Conservation (phyloP, 2,329 filamentous ascomycete genomes). For the Samsoniella hepiali region DNA sequence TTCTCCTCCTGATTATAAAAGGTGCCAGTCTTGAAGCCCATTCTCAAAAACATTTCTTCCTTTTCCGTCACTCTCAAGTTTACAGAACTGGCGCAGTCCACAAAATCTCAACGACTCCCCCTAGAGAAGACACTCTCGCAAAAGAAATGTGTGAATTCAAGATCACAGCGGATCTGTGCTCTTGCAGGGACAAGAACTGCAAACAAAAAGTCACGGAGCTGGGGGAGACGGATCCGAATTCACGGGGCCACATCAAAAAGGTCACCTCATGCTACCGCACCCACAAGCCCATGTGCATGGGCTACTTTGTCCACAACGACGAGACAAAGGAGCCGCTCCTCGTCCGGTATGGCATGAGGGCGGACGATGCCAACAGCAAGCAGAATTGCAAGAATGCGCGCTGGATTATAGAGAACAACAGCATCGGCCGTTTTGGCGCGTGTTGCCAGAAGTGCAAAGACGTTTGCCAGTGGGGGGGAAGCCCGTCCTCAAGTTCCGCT, state of each 20-base stretch:
- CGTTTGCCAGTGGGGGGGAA: background rate
- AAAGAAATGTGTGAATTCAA: background rate
- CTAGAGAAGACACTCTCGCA: too few relatives aligned
- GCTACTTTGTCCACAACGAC: conserved; percentile 18
- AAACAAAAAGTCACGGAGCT: background rate
- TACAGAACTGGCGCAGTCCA: too few relatives aligned
- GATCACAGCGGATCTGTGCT: background rate
- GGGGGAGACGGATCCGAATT: background rate
- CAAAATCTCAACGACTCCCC: too few relatives aligned
- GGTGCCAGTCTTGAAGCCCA: too few relatives aligned
- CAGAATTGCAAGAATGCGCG: conserved; percentile 19
- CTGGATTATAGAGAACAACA: background rate
- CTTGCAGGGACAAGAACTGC: background rate
- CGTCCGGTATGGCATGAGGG: conserved; percentile 19
- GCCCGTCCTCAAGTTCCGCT: too few relatives aligned
- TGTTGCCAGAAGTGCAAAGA: background rate
- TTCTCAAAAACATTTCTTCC: too few relatives aligned
- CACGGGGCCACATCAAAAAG: background rate
- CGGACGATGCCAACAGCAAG: conserved; percentile 19
- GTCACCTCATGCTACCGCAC: background rate
- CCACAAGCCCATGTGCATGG: conserved; percentile 14
- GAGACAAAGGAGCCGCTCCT: conserved; percentile 11
- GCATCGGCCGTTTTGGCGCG: background rate
- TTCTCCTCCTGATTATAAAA: too few relatives aligned
- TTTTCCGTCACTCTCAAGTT: too few relatives aligned